Evolutionary conservation across 2,329 filamentous ascomycete species (phyloP).

Genomic region (Aspergillus spinulosporus): DNA sequence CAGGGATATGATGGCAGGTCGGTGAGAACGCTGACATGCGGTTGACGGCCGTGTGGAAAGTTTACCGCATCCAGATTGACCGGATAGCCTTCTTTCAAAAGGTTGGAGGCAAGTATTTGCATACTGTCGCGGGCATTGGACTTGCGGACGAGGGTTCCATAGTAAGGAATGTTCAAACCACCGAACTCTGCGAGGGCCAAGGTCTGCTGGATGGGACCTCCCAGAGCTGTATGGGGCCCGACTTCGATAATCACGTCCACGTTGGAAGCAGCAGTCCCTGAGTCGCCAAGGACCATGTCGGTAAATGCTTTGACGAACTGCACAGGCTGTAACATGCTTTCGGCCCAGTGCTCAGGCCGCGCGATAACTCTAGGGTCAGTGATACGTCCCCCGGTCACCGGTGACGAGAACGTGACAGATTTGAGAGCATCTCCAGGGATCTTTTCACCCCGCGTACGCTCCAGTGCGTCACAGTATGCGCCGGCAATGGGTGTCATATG

Average conservation of each 20-base stretch:
- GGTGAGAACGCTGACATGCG: background rate
- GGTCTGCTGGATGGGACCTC: constrained; percentile 30
- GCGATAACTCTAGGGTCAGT: no score
- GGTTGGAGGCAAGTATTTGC: background rate
- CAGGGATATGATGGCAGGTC: constrained; percentile 17
- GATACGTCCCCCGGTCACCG: background rate
- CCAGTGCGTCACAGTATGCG: background rate
- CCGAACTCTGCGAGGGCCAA: background rate
- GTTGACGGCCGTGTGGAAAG: background rate
- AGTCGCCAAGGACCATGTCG: background rate
- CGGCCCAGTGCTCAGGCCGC: background rate
- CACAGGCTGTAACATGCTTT: background rate
- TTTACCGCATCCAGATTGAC: background rate
- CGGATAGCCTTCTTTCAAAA: background rate
- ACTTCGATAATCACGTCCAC: constrained; percentile 27
- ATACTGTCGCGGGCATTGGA: constrained; percentile 2
- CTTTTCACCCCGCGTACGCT: background rate
- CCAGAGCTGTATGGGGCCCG: constrained; percentile 40
- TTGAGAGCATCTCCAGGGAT: background rate
- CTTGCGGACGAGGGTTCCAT: background rate
- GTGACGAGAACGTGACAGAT: background rate
- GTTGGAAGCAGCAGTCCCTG: constrained; percentile 9
- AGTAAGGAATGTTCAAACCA: background rate
- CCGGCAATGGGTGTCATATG: background rate
- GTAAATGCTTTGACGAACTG: background rate